Percentiles rank a stretch among this genome's conserved stretches.
These are phyloP conservation scores for Besnoitia besnoiti DNA, from an alignment of 169 alveolate genomes.

Conservation along the genomic window DNA sequence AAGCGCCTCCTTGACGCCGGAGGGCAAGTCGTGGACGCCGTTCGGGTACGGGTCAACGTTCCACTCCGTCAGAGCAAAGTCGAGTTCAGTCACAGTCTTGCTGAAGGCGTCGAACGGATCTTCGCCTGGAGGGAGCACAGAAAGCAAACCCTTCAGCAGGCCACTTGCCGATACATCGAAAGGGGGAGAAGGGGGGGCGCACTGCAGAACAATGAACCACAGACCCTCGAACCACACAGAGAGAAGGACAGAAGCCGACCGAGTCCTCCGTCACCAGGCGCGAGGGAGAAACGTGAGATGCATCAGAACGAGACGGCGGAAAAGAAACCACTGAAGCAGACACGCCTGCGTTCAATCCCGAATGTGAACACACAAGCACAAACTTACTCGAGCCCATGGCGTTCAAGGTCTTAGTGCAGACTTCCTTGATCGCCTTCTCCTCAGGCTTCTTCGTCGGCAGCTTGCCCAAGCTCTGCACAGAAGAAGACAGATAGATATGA, in stretches of 20 bases:
- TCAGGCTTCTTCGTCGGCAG: conserved; percentile 61
- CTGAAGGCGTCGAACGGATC: conserved; percentile 73
- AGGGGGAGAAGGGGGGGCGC: no score
- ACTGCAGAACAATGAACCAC: no score
- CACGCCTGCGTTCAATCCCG: background rate
- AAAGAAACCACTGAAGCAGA: background rate
- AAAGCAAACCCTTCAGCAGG: no score
- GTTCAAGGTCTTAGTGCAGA: conserved; percentile 62
- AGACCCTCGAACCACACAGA: no score
- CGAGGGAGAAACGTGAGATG: no score
- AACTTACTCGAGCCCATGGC: conserved; percentile 59
- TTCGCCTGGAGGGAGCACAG: conserved; percentile 39
- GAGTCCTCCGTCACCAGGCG: no score
- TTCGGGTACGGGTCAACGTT: conserved; percentile 92
- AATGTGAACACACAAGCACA: no score
- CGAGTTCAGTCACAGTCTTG: conserved; percentile 59
- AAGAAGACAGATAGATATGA: background rate
- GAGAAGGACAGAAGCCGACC: no score
- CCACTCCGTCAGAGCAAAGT: conserved; percentile 87
- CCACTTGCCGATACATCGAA: no score
- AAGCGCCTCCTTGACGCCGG: conserved; percentile 83
- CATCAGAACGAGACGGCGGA: no score
- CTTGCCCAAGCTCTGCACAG: conserved; percentile 56
- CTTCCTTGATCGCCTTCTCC: conserved; percentile 66
- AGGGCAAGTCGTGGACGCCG: conserved; percentile 92